These are phyloP conservation scores for Rhynchosporium agropyri DNA, from an alignment of 2,329 filamentous ascomycete genomes.

Conservation along the genomic window DNA sequence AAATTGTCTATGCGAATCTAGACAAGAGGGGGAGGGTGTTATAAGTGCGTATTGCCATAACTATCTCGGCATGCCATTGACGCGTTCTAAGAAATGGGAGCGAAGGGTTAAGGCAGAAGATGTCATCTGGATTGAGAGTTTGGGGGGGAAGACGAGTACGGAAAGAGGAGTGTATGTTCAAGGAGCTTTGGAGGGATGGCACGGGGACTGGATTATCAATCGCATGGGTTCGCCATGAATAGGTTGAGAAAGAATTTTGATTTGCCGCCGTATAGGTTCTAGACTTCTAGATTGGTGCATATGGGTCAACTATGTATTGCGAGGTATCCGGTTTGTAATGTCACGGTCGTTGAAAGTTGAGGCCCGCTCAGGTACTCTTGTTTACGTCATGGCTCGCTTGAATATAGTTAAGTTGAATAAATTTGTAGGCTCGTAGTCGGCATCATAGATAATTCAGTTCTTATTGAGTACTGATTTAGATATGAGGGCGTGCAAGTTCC, in stretches of 20 bases:
- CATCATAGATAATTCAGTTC: background rate
- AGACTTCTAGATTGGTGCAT: background rate
- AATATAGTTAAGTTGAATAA: too few relatives aligned
- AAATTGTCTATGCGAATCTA: slow-evolving; percentile 1
- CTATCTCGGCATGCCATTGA: too few relatives aligned
- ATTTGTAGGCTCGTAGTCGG: too few relatives aligned
- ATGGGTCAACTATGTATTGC: too few relatives aligned
- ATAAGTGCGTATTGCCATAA: too few relatives aligned
- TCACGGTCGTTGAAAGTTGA: too few relatives aligned
- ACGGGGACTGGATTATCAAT: background rate
- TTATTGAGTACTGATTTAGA: background rate
- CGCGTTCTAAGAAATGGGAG: too few relatives aligned
- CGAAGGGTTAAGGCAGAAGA: background rate
- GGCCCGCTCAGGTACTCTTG: too few relatives aligned
- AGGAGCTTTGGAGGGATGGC: background rate
- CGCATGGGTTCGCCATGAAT: background rate
- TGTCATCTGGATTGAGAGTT: slow-evolving; percentile 8
- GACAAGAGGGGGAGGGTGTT: background rate
- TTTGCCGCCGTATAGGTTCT: background rate
- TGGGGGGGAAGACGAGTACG: background rate
- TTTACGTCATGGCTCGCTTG: too few relatives aligned
- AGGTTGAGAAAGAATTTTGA: background rate
- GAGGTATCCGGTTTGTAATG: too few relatives aligned
- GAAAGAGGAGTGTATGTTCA: background rate
- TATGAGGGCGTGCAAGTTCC: too few relatives aligned